phyloP scores from a whole-genome alignment of 306 rosid species.

The Cotoneaster glaucophyllus region DNA sequence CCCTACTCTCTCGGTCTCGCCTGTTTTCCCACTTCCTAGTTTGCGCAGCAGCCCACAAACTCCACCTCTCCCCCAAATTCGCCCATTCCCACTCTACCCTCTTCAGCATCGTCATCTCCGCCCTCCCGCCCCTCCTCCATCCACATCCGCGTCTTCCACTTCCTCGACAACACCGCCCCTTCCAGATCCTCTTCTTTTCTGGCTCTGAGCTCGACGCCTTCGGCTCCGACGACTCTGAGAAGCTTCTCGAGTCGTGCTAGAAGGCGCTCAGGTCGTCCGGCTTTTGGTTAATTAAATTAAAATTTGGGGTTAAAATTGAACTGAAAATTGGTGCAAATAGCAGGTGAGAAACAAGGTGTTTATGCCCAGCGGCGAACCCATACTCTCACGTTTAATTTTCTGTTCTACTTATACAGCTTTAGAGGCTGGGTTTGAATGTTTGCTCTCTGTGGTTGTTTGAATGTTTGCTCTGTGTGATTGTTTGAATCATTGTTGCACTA shows the following conservation, averaged over 20 bases:
- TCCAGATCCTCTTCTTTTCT: conserved; percentile 24
- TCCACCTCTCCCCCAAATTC: conserved; percentile 36
- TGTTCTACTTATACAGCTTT: no score
- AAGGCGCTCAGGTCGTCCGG: conserved; percentile 30
- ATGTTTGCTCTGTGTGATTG: no score
- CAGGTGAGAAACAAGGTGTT: conserved; percentile 41
- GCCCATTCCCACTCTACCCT: conserved; percentile 25
- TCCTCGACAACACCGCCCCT: conserved; percentile 19
- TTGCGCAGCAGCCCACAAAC: conserved; percentile 10
- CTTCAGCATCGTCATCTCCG: conserved; percentile 31
- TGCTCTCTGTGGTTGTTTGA: no score
- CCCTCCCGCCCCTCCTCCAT: conserved; percentile 16
- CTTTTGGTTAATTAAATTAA: conserved; percentile 3
- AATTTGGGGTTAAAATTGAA: not conserved
- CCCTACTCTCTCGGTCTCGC: no score
- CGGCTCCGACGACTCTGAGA: conserved; percentile 8
- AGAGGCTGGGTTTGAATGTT: no score
- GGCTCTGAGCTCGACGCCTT: conserved; percentile 21
- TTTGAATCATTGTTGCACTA: conserved; percentile 41
- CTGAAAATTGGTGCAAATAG: not conserved
- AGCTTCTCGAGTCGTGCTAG: conserved; percentile 34
- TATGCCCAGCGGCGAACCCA: conserved; percentile 7
- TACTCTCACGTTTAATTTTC: no score
- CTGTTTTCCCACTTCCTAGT: no score
- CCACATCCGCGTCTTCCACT: conserved; percentile 31